Evolutionary conservation across 108 stramenopile genomes (phyloP).

Genomic region (Fistulifera solaris): DNA sequence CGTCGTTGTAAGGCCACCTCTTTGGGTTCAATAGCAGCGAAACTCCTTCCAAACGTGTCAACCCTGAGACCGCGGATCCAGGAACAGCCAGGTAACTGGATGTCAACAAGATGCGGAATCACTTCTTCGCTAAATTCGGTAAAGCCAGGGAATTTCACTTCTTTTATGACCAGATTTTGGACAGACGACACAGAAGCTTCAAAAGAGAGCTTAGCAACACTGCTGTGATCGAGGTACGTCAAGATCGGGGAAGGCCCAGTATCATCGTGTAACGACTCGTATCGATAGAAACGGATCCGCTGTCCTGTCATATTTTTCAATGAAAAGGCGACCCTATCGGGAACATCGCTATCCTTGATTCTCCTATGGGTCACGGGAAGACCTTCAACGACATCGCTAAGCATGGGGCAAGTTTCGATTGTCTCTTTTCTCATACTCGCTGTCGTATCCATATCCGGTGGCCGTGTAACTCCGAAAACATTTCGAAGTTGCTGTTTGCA

Average conservation of each 20-base stretch:
- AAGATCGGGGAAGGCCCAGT: conserved; percentile 25
- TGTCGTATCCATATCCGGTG: too few relatives aligned
- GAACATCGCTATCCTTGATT: too few relatives aligned
- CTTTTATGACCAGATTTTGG: conserved; percentile 63
- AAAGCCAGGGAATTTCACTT: conserved; percentile 83
- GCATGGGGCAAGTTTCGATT: too few relatives aligned
- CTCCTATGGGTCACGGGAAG: too few relatives aligned
- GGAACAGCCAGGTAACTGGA: conserved; percentile 85
- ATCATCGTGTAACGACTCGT: conserved; percentile 21
- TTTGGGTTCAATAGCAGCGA: conserved; percentile 59
- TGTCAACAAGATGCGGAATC: conserved; percentile 57
- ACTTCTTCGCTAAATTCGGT: conserved; percentile 11
- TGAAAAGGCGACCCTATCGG: conserved; percentile 85
- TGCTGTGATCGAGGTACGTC: conserved; percentile 70
- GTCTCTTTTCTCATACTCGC: too few relatives aligned
- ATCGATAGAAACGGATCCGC: conserved; percentile 71
- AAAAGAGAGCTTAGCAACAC: conserved; percentile 64
- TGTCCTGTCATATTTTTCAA: conserved; percentile 85
- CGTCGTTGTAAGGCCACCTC: conserved; percentile 39
- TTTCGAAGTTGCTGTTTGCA: too few relatives aligned
- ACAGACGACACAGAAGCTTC: conserved; percentile 79
- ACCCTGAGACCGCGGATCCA: conserved; percentile 79
- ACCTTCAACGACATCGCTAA: too few relatives aligned
- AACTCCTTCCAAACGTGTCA: conserved; percentile 77
- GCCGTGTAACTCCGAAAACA: too few relatives aligned